Base-by-base conservation (phyloP, 2,329 filamentous ascomycete species). In the Rhytidhysteron rufulum region DNA sequence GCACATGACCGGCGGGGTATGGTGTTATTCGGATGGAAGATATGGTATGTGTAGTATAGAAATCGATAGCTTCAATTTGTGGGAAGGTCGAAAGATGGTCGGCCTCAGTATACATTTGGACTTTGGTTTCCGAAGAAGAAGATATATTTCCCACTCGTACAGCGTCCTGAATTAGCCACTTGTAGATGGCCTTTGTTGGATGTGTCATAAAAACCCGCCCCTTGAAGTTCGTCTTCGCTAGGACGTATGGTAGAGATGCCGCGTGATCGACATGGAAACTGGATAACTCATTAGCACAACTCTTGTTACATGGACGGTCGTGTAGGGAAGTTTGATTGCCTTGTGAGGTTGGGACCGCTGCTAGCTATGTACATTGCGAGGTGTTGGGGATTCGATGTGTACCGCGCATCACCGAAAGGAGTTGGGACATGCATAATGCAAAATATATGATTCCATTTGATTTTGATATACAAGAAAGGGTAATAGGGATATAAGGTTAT, bases 181-280 rank as follows among this genome's bases (percentile, higher is more conserved):
- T 97, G 78, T 98, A 98, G 63, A 98, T 98, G 55, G 93, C 93
- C 67, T 98, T 97, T 34, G 93, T 98, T 2, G 93, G 89, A 72
- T 98, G 93, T 37, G 93, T 98, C 91, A 97, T 98, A 72, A 96
- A 97, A 45, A 97, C 91, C 17, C 90, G 83, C 35, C 93, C 93
- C 50, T 86, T 85, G 73, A 98, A 98, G 66, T 96, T 96, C 27
- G 93, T 97, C 72, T 98, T 98, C 50, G 91, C 87, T 50, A 98
- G 79, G 44, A 98, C 93, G 64, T 97, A 98, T 32, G 93, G 93
- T 34, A 98, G 74, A n/a, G 91, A 95, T 13, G 91, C 91, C n/a
- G 93, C 93, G 72, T 98, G 93, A 62, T 98, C 93, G 63, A 97
- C 78, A 67, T 98, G 93, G 63, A 98, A 98, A 85, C 91, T 96